Evolutionary conservation across 129 eudicot species (phyloP), one percentile per base, ranked within the genome.

Genomic region (Saposhnikovia divaricata): DNA sequence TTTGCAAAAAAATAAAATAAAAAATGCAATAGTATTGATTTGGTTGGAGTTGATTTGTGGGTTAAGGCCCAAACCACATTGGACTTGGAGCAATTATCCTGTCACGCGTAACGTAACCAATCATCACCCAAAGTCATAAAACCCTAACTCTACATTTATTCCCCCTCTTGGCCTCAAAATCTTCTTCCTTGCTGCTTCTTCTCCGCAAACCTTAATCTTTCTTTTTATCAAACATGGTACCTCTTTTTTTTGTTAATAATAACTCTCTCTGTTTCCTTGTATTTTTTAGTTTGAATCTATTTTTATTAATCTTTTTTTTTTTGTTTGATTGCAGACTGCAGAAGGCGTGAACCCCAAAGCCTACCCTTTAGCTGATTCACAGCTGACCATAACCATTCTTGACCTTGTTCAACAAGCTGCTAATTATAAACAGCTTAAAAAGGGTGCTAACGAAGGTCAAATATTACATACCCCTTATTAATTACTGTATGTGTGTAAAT

Each of bases 361-460:
- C 4, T 88, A 88, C 84, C 91, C 91, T 45, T 69, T 88, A 78
- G 89, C 91, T 16, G 91, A 88, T 86, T 81, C 91, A 4, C 91
- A 88, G 82, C 77, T 88, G 72, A 79, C 84, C 31, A 88, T 85
- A 14, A 88, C 91, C 5, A 88, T 88, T 25, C 28, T 88, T 83
- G 89, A 89, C 55, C 88, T 89, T 55, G 85, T 86, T 82, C 89
- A 84, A 65, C 92, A 89, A 86, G 92, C 92, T 47, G 87, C 92
- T 69, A 89, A 86, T 50, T 89, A 89, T 55, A 89, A 86, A 53
- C 92, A 89, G 79, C 88, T 89, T 37, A 89, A 88, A 55, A 89
- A 89, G 81, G 91, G 91, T 77, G 91, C 91, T 61, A 89, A 89
- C 72, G 92, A 89, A 86, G 92, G 92, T 86, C 42, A 70, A 31